Conservation (phyloP, 2,329 filamentous ascomycete genomes). For the Tolypocladium cylindrosporum region DNA sequence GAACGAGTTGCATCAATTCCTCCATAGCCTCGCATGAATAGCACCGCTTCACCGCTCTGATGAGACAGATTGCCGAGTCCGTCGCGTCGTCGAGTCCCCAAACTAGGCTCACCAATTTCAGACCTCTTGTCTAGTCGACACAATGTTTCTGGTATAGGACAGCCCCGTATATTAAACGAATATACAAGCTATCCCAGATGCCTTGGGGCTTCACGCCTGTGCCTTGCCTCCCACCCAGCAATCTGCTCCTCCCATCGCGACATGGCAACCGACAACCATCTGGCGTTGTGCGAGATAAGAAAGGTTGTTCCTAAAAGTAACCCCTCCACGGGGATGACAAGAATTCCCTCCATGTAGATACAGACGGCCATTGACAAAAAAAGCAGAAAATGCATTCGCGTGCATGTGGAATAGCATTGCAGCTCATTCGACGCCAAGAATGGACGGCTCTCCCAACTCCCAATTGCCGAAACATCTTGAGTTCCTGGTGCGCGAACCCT, state of each 20-base stretch:
- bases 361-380: background rate
- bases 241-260: background rate
- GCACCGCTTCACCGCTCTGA: background rate
- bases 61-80: background rate
- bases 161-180: background rate
- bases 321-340: background rate
- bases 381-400: background rate
- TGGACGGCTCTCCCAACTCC: conserved; percentile 3
- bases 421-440: conserved; percentile 1
- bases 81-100: background rate
- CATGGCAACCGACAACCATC: background rate
- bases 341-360: background rate
- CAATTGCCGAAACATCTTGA: conserved; percentile 3
- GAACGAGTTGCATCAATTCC: background rate
- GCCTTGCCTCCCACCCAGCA: background rate
- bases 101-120: background rate
- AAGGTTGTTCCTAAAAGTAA: background rate
- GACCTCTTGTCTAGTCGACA: background rate
- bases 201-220: background rate
- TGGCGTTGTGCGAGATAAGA: background rate
- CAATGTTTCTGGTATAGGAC: background rate
- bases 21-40: background rate
- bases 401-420: background rate
- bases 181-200: background rate
- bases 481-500: conserved; percentile 3